Evolutionary conservation across 805 yeast genomes (phyloP).

Genomic region (Barnettozyma vustinii): DNA sequence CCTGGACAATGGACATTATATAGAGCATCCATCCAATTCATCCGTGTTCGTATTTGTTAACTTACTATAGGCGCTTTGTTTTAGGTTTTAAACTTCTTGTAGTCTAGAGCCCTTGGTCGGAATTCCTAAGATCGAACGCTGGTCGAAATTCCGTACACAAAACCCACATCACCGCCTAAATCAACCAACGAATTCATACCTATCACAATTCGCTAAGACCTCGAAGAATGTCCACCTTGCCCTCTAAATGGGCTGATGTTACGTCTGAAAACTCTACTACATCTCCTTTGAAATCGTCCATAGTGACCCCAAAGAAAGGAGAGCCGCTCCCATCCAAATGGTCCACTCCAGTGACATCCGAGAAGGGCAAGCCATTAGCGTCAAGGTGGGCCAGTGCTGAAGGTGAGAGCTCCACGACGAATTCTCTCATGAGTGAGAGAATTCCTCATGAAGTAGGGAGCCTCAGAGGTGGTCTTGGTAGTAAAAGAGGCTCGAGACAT

Average conservation of each 20-base stretch:
- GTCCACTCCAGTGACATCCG: constrained; percentile 16
- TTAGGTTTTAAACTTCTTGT: no score
- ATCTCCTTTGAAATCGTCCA: background rate
- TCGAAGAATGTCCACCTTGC: constrained; percentile 1
- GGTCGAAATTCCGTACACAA: no score
- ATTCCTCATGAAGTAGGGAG: background rate
- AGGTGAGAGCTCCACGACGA: background rate
- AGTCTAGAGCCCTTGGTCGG: no score
- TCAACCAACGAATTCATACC: background rate
- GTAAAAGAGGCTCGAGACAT: background rate
- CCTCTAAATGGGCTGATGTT: constrained; percentile 23
- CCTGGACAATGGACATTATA: no score
- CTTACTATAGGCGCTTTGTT: no score
- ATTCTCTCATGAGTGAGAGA: no score
- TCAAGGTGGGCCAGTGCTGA: constrained; percentile 13
- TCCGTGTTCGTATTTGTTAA: no score
- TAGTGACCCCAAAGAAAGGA: constrained; percentile 15
- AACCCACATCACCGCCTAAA: background rate
- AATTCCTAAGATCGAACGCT: no score
- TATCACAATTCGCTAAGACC: background rate
- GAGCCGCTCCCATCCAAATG: constrained; percentile 20
- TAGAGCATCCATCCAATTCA: no score
- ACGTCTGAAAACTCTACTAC: background rate
- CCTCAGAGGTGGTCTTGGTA: background rate
- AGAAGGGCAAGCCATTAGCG: constrained; percentile 12